A percentile compares a stretch with the other conserved stretches of the same genome.
These are phyloP conservation scores for Rachicladosporium sp. DNA, from an alignment of 2,329 filamentous ascomycete species.

Conservation along the genomic window DNA sequence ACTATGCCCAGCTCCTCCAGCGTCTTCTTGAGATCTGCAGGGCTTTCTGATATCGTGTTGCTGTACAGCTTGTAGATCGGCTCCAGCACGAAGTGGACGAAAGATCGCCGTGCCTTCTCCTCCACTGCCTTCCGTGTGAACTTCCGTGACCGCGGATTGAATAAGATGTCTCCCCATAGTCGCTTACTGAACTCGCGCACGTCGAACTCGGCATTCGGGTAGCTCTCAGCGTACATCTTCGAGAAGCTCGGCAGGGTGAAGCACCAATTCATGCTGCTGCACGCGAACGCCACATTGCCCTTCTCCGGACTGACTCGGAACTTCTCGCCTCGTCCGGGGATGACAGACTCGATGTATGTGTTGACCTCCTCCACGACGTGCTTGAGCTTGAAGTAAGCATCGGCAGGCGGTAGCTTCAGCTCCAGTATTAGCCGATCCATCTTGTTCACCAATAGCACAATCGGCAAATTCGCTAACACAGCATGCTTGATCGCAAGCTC, in stretches of 20 bases:
- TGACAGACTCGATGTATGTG: conserved; percentile 77
- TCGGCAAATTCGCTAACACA: conserved; percentile 73
- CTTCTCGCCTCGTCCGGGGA: conserved; percentile 67
- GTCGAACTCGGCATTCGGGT: conserved; percentile 48
- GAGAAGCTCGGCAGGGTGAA: conserved; percentile 91
- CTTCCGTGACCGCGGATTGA: conserved; percentile 77
- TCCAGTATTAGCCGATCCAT: conserved; percentile 92
- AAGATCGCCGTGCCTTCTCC: conserved; percentile 68
- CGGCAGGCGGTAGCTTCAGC: conserved; percentile 81
- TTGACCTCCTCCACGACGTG: conserved; percentile 99
- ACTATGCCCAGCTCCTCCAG: conserved; percentile 68
- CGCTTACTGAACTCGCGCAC: conserved; percentile 69
- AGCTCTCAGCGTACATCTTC: conserved; percentile 88
- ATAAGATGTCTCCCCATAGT: conserved; percentile 95
- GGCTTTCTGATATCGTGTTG: conserved; percentile 83
- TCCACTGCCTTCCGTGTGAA: conserved; percentile 84
- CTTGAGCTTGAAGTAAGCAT: conserved; percentile 98
- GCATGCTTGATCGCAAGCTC: conserved; percentile 97
- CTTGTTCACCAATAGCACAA: conserved; percentile 92
- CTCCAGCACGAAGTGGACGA: conserved; percentile 89
- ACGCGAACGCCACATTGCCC: conserved; percentile 95
- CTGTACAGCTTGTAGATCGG: conserved; percentile 97
- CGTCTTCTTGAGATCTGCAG: conserved; percentile 69
- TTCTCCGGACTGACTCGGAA: conserved; percentile 85
- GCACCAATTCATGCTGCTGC: conserved; percentile 88